These are phyloP conservation scores for Trametes hirsuta DNA, from an alignment of 1,284 basidiomycete genomes.

Conservation along the genomic window DNA sequence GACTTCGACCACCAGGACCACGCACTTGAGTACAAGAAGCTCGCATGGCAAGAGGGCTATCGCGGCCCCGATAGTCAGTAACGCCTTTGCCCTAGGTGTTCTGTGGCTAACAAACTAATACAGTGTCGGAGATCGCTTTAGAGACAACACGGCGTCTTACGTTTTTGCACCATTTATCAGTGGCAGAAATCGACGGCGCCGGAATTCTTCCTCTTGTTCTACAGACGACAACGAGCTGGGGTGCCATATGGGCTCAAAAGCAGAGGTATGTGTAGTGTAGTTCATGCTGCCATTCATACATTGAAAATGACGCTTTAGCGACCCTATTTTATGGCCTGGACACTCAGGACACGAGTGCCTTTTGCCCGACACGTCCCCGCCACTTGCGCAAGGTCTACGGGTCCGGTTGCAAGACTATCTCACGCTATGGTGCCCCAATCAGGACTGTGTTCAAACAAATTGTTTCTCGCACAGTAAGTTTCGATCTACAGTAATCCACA, in stretches of 20 bases:
- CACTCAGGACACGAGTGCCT: constrained; percentile 7
- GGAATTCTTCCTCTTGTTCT: constrained; percentile 43
- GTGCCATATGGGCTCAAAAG: constrained; percentile 36
- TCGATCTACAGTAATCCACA: not conserved
- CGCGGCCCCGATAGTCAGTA: constrained; percentile 55
- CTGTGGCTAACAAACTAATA: not conserved
- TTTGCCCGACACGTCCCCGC: constrained; percentile 15
- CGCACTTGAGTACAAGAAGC: constrained; percentile 43
- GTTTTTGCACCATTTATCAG: constrained; percentile 37
- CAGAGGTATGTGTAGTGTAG: constrained; percentile 37
- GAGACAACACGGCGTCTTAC: constrained; percentile 48
- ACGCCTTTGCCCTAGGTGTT: not conserved
- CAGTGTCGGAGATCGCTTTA: constrained; percentile 46
- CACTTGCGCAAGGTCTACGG: constrained; percentile 29
- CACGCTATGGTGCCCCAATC: constrained; percentile 52
- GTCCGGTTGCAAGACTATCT: constrained; percentile 41
- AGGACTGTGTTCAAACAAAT: constrained; percentile 54
- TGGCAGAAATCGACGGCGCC: constrained; percentile 47
- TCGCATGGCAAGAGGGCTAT: constrained; percentile 49
- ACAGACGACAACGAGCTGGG: constrained; percentile 30
- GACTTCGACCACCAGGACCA: constrained; percentile 46
- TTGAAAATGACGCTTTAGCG: constrained; percentile 2
- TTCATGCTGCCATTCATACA: not conserved
- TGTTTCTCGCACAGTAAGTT: constrained; percentile 54
- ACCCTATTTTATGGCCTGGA: constrained; percentile 24